These are phyloP conservation scores for Xylaria palmicola DNA, from an alignment of 495 filamentous ascomycete species.

Conservation along the genomic window DNA sequence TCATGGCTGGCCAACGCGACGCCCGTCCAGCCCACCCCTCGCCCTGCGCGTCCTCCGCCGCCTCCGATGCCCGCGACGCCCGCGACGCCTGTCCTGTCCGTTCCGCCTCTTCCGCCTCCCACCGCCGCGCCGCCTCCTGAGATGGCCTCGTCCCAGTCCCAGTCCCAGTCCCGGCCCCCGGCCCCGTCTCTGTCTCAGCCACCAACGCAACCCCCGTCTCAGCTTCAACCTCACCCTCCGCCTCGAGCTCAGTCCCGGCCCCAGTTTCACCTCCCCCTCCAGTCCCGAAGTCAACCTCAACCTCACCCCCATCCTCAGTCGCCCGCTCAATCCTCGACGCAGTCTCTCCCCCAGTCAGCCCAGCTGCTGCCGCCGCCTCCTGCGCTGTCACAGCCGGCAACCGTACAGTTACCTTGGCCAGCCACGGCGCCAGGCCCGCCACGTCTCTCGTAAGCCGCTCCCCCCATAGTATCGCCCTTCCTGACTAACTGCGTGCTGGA, in stretches of 20 bases:
- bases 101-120: slow-evolving; percentile 10
- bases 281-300: slow-evolving; percentile 1
- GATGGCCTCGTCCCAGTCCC: slow-evolving; percentile 1
- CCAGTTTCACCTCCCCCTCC: background rate
- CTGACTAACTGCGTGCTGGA: background rate
- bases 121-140: background rate
- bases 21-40: slow-evolving; percentile 39
- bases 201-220: background rate
- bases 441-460: slow-evolving; percentile 16
- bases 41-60: slow-evolving; percentile 31
- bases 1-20: slow-evolving; percentile 61
- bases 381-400: background rate
- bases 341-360: background rate
- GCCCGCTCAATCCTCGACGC: background rate
- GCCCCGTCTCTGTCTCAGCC: slow-evolving; percentile 6
- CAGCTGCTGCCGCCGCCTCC: background rate
- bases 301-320: slow-evolving; percentile 5
- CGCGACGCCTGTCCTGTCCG: background rate
- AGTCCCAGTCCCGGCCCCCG: slow-evolving; percentile 15
- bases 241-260: background rate
- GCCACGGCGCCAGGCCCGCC: slow-evolving; percentile 12
- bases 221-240: background rate
- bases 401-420: background rate
- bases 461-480: slow-evolving; percentile 2
- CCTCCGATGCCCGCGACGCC: slow-evolving; percentile 10